Base-by-base conservation (phyloP, 2,329 filamentous ascomycete species). In the Aspergillus ochraceus region DNA sequence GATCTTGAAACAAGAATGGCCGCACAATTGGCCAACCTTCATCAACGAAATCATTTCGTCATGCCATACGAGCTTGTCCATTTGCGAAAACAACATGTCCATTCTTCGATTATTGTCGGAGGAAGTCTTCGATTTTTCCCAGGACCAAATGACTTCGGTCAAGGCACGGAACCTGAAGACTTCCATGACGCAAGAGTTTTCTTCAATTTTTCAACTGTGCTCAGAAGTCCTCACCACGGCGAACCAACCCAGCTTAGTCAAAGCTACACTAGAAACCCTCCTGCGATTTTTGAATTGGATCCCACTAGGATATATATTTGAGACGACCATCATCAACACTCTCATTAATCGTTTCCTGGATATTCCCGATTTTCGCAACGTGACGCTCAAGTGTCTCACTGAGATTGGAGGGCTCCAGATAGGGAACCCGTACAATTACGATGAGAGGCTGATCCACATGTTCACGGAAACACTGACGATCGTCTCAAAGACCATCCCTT, bases 51-150 rank as follows among this genome's bases (percentile, higher is more conserved):
- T 99, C 78, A 92, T 99, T 70, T 90, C 92, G 22, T 94, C 95
- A 58, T 98, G 93, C 79, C 93, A 96, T 76, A 94, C 91, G 68
- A 97, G 90, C 78, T 83, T 99, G 56, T 95, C 94, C 42, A 96
- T 99, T 70, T 99, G 96, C 85, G 95, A 99, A 81, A 99, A 99
- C 83, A 99, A 99, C 83, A 99, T 99, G 95, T 92, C 91, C 65
- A 98, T 99, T 69, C 86, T 99, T 68, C 89, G 95, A 61, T 82
- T 99, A 70, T 85, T 99, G 50, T 99, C 95, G 6, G 95, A 99
- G 77, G 95, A 99, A 77, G 94, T 99, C 42, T 99, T 99, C 73
- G 95, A 99, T 81, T 99, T 96, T 78, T 99, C 95, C 1, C 92
- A 94, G 65, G 95, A 99, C 74, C 92, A 97, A 76, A 97, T 99